Evolutionary conservation across 495 filamentous ascomycete species (phyloP).

Genomic region (Aspergillus taichungensis): DNA sequence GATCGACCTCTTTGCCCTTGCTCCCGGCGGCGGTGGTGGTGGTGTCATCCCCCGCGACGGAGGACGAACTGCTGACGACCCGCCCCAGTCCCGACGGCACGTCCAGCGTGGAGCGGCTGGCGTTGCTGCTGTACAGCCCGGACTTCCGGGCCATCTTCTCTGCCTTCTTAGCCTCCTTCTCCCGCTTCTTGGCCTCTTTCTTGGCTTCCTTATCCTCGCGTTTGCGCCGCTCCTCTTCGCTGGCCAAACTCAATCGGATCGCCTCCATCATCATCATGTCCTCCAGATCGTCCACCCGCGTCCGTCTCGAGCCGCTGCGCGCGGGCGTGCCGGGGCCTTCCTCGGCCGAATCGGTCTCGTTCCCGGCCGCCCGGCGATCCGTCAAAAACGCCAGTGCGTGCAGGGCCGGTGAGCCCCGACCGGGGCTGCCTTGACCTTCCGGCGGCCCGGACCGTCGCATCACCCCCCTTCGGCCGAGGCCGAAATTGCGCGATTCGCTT

Average conservation of each 20-base stretch:
- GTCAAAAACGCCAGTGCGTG: constrained; percentile 44
- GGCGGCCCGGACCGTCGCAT: constrained; percentile 30
- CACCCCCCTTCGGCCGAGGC: constrained; percentile 40
- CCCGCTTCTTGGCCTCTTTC: constrained; percentile 74
- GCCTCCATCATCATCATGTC: constrained; percentile 99
- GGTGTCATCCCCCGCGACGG: constrained; percentile 26
- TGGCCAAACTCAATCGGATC: constrained; percentile 76
- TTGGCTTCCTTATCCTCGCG: constrained; percentile 71
- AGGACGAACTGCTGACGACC: constrained; percentile 32
- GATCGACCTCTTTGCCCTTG: constrained; percentile 81
- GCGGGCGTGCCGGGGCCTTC: constrained; percentile 37
- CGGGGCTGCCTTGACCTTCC: constrained; percentile 20
- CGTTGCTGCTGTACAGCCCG: constrained; percentile 38
- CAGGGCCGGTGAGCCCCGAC: constrained; percentile 38
- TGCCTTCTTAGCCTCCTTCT: constrained; percentile 75
- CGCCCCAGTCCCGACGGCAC: constrained; percentile 19
- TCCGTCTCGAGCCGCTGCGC: constrained; percentile 52
- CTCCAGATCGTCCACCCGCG: constrained; percentile 77
- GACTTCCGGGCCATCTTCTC: constrained; percentile 57
- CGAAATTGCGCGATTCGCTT: constrained; percentile 36
- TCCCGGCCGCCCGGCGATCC: constrained; percentile 30
- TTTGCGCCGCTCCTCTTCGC: constrained; percentile 79
- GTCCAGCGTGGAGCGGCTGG: constrained; percentile 30
- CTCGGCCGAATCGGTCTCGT: constrained; percentile 33
- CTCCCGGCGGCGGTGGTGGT: constrained; percentile 21